Percentiles rank a stretch among this genome's conserved stretches.
These are phyloP conservation scores for Verticillium dahliae DNA, from an alignment of 2,329 filamentous ascomycete genomes.

Conservation along the genomic window DNA sequence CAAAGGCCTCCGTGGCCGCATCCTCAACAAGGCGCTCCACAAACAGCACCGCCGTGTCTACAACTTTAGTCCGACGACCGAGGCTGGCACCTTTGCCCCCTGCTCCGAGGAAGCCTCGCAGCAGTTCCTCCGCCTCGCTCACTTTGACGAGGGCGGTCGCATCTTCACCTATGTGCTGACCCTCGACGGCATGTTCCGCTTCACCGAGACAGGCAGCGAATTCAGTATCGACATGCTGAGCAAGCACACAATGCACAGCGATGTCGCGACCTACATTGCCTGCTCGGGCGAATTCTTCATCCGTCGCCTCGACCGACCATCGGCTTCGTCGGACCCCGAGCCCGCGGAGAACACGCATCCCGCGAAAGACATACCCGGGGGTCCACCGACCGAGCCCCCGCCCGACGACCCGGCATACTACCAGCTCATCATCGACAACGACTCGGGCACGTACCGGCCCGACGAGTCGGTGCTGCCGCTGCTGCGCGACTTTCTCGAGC, in stretches of 20 bases:
- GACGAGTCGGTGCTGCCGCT: constrained; percentile 69
- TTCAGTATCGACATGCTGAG: constrained; percentile 89
- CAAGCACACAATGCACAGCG: constrained; percentile 96
- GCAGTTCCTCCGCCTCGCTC: constrained; percentile 78
- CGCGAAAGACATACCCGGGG: constrained; percentile 34
- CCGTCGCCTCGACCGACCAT: constrained; percentile 52
- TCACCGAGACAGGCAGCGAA: constrained; percentile 93
- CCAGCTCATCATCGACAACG: constrained; percentile 90
- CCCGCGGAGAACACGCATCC: constrained; percentile 45
- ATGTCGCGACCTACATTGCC: constrained; percentile 85
- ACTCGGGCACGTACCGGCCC: constrained; percentile 87
- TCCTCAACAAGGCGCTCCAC: constrained; percentile 80
- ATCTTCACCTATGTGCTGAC: constrained; percentile 91
- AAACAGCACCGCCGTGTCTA: constrained; percentile 88
- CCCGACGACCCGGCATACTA: constrained; percentile 54
- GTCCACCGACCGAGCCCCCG: constrained; percentile 34
- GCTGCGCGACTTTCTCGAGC: constrained; percentile 62
- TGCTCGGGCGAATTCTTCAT: constrained; percentile 93
- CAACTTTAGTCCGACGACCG: constrained; percentile 73
- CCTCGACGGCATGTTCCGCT: constrained; percentile 77
- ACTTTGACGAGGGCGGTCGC: constrained; percentile 78
- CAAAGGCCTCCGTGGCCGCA: constrained; percentile 67
- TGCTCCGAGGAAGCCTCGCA: constrained; percentile 66
- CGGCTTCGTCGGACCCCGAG: constrained; percentile 33
- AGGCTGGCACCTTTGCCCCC: constrained; percentile 60